These are phyloP conservation scores for Limonium bicolor DNA, from an alignment of 148 eudicot genomes.

Conservation along the genomic window DNA sequence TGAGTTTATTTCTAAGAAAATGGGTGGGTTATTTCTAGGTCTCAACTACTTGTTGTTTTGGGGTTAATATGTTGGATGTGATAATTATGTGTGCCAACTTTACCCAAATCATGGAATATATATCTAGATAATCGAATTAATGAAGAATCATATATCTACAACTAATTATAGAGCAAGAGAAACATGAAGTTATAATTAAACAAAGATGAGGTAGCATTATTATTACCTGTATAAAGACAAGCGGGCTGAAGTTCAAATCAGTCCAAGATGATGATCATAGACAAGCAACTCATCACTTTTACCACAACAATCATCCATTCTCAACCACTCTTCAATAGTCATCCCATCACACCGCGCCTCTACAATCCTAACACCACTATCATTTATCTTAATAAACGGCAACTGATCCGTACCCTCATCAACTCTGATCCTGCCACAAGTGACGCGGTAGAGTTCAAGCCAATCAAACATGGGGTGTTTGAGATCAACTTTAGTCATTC, in stretches of 20 bases:
- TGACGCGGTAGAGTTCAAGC: conserved; percentile 16
- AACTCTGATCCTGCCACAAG: conserved; percentile 44
- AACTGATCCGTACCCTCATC: conserved; percentile 16
- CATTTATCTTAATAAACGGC: conserved; percentile 48
- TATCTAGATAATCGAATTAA: too few relatives aligned
- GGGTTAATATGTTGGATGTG: too few relatives aligned
- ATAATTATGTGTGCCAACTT: too few relatives aligned
- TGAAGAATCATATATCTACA: too few relatives aligned
- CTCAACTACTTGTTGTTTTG: too few relatives aligned
- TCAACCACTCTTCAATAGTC: conserved; percentile 42
- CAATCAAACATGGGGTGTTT: conserved; percentile 23
- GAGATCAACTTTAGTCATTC: conserved; percentile 8
- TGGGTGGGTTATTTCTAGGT: too few relatives aligned
- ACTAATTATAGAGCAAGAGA: too few relatives aligned
- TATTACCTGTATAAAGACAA: conserved; percentile 56
- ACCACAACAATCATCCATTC: conserved; percentile 5
- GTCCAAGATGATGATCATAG: conserved; percentile 30
- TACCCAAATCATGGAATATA: too few relatives aligned
- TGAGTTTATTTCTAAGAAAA: too few relatives aligned
- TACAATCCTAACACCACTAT: conserved; percentile 40
- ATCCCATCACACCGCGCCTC: conserved; percentile 29
- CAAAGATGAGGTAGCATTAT: too few relatives aligned
- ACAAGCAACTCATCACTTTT: conserved; percentile 22
- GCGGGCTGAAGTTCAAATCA: conserved; percentile 39
- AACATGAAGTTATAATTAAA: too few relatives aligned